Evolutionary conservation across 192 early-diverging fungal genomes (phyloP), one percentile per base, ranked within the genome.

Genomic region (Backusella tuberculispora): DNA sequence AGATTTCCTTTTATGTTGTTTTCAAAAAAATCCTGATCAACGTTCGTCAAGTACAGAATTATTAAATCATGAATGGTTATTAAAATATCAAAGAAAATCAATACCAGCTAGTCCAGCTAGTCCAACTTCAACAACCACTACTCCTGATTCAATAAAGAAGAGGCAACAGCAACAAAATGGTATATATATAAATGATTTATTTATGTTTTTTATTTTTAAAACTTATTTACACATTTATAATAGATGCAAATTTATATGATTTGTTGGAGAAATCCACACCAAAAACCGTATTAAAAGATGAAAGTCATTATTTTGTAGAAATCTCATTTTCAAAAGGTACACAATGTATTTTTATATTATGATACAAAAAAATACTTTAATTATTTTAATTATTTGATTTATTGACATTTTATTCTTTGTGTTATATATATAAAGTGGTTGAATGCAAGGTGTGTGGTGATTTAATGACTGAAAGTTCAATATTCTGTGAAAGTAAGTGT

Each of bases 1-100:
- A 43, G 88, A 93, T 76, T 99, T 99, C 76, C 80, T 99, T 47
- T 76, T 88, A 50, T 80, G 85, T 69, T 98, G 96, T 79, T 97
- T 98, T 77, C 88, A 91, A 71, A 96, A 97, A 69, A 87, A 95
- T 71, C 91, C 91, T 4, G 81, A 79, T 1, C 74, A 86, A 19
- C 84, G 97, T 15, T 92, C 94, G 0, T 88, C 90, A 0, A 96
- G 96, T 0, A 74, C 75, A 9, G 84, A 88, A 56, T 85, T 99
- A 53, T 85, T 93, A 74, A 78, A 76, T n/a, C 95, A 97, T 83
- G 78, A 83, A 8, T 99, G 95, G 95, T 88, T 96, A 50, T 74
- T 80, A 63, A 74, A 80, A 21, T 83, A 84, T 46, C 75, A 72
- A 60, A 60, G 21, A 60, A 60, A 60, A 13, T 24, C 53, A 60